phyloP scores from a whole-genome alignment of 768 basidiomycete species.

The Mycena albidolilacea region DNA sequence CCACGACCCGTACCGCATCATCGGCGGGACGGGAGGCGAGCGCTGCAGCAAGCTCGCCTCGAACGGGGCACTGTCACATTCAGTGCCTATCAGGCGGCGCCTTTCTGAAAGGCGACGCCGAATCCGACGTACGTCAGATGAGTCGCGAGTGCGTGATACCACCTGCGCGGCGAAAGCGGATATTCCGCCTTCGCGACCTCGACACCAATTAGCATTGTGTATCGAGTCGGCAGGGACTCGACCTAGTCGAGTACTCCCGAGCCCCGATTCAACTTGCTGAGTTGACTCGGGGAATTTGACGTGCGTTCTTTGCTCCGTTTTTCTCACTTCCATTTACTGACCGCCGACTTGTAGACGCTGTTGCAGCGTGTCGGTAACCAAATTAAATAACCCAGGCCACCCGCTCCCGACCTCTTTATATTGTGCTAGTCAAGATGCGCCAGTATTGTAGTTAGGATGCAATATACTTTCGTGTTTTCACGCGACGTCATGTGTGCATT shows the following conservation, averaged over 20 bases:
- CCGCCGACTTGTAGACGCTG: not conserved
- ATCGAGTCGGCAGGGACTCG: not conserved
- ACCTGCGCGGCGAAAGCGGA: not conserved
- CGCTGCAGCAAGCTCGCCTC: constrained; percentile 11
- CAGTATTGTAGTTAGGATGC: constrained; percentile 18
- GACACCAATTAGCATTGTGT: not conserved
- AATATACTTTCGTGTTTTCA: constrained; percentile 24
- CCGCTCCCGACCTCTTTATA: not conserved
- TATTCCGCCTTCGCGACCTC: not conserved
- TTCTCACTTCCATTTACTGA: not conserved
- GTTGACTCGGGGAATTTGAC: not conserved
- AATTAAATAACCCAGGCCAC: constrained; percentile 39
- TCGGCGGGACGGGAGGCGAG: constrained; percentile 20
- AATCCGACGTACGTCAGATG: not conserved
- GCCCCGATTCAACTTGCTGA: not conserved
- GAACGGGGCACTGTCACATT: constrained; percentile 8
- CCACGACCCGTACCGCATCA: not conserved
- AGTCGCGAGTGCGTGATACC: not conserved
- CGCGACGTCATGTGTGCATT: constrained; percentile 15
- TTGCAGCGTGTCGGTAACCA: constrained; percentile 7
- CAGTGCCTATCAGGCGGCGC: not conserved
- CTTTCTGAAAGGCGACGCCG: too few species aligned
- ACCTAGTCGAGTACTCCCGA: not conserved
- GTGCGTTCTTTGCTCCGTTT: not conserved
- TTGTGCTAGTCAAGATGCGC: constrained; percentile 16